Base-by-base conservation (phyloP, 441 rosid species). In the Erysimum cheiri region DNA sequence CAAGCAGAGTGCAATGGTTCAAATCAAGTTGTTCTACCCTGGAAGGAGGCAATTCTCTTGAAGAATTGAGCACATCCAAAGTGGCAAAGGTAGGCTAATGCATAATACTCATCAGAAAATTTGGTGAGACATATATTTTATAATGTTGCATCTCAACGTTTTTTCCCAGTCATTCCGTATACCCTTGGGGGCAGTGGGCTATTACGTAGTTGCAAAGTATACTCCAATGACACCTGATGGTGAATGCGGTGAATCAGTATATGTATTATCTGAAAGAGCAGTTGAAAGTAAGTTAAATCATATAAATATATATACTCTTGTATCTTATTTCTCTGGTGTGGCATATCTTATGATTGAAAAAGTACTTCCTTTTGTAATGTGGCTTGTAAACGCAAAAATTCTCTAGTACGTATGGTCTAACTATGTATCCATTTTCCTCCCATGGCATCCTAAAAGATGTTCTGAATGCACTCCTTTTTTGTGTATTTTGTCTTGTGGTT, bases 1-100 rank as follows among this genome's bases (percentile, higher is more conserved):
- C 96, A 43, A 96, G 99, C 81, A 89, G 85, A 85, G 97, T 96
- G 75, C 99, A 96, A 64, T 96, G 99, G 99, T 91, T 91, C 77
- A 92, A 89, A 85, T 77, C 90, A 53, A 83, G 65, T 70, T 89
- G 83, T 61, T 80, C 90, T 41, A 61, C 43, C 44, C 67, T 91
- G 46, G 82, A 83, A 77, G 87, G 80, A 65, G 90, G 82, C 77
- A 82, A 80, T 78, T 80, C 79, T 75, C 96, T 96, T 80, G 98
- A 91, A 80, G 96, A 88, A 54, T 24, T 96, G 81, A 92, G 90
- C 80, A 80, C 90, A 33, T 81, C 96, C 58, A 96, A 92, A 84
- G 85, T 86, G 75, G 96, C 97, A 8, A 96, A 96, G 96, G 99
- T 92, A 63, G 67, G 70, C 36, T 41, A 62, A 68, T 72, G 44